A percentile compares a stretch with the other conserved stretches of the same genome.
Conservation (phyloP, 257 asterid species). For the Solanum clarkiae region DNA sequence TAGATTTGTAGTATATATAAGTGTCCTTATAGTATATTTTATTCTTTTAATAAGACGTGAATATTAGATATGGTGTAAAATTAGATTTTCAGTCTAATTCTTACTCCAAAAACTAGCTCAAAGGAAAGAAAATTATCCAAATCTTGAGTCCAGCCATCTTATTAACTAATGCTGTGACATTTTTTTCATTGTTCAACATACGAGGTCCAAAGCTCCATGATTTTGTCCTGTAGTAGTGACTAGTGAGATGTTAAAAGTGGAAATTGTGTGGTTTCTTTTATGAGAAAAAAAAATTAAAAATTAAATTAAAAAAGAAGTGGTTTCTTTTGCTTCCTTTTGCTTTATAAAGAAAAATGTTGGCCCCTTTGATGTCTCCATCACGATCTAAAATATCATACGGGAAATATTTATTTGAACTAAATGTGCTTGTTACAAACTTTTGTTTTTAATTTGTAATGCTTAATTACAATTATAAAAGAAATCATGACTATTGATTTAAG, state of each 20-base stretch:
- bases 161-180: no score
- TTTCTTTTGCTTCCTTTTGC: neutral
- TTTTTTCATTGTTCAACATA: neutral
- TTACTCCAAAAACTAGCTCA: no score
- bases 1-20: no score
- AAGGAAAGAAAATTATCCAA: no score
- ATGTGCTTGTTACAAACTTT: neutral
- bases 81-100: no score
- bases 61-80: no score
- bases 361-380: neutral
- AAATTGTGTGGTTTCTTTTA: neutral
- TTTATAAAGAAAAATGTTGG: neutral
- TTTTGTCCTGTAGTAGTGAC: neutral
- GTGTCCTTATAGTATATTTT: neutral
- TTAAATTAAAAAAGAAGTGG: neutral
- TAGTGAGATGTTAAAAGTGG: neutral
- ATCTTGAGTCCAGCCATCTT: no score
- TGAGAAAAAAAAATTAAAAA: neutral
- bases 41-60: neutral
- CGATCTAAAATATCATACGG: neutral
- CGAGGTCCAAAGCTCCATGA: neutral
- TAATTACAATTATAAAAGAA: neutral
- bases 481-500: neutral
- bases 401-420: neutral
- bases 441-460: neutral